Base-by-base conservation (phyloP, 306 rosid species). In the Rubus idaeus region DNA sequence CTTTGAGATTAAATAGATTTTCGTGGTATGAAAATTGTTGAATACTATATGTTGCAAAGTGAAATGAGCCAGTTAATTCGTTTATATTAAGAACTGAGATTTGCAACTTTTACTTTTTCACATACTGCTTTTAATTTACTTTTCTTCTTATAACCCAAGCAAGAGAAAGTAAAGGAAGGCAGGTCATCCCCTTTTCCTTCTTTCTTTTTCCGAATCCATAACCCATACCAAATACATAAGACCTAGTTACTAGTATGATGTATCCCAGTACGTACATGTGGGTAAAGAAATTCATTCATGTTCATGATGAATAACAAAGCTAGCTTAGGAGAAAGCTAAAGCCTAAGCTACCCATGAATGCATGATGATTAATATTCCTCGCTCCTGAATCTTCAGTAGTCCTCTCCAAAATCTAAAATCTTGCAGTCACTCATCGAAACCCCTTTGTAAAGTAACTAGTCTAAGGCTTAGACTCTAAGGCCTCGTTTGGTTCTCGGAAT, bases 361-460 rank as follows among this genome's bases (percentile, higher is more conserved):
- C 1, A 10, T 1, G 12, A 64, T 64, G 23, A 64, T 37, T 16
- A 39, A 17, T 64, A 17, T 13, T 39, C 23, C 21, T 64, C 46
- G 2, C 69, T 8, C 67, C 0, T 30, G 46, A 16, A 61, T 26
- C 66, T 61, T 26, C 41, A 5, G 18, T 26, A 23, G 68, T 37
- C 45, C 45, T 62, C 20, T 35, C 45, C 44, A 62, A 62, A 35
- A 62, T 62, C 21, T 37, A 62, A 62, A 37, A 30, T 9, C 12
- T 5, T 10, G n/a, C 37, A 9, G 51, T 73, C 39, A 11, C 51
- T 68, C 57, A 42, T 76, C 68, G 52, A 81, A 69, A 5, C 73
- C 69, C 77, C 11, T 3, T 69, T 51, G 5, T 57, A 68, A 79
- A 78, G 76, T n/a, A 14, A 12, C 63, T 21, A 57, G 66, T 30